Evolutionary conservation across 108 stramenopile species (phyloP).

Genomic region (Skeletonema costatum): DNA sequence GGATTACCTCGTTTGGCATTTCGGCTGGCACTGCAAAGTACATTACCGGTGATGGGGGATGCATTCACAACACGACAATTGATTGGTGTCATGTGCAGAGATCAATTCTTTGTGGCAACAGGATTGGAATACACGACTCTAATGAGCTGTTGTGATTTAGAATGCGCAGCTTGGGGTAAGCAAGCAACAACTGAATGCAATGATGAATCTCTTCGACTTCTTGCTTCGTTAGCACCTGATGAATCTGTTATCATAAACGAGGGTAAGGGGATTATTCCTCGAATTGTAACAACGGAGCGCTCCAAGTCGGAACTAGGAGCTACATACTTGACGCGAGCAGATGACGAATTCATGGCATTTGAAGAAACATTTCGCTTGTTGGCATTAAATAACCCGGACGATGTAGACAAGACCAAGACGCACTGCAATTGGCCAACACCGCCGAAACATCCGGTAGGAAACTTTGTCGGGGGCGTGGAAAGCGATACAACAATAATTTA

Average conservation of each 20-base stretch:
- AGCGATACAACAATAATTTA: conserved; percentile 7
- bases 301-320: background rate
- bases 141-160: conserved; percentile 29
- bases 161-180: conserved; percentile 12
- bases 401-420: conserved; percentile 9
- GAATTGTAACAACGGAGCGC: background rate
- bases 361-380: conserved; percentile 4
- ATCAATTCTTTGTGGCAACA: conserved; percentile 10
- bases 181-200: conserved; percentile 6
- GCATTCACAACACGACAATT: conserved; percentile 15
- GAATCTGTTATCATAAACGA: conserved; percentile 21
- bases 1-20: conserved; percentile 11
- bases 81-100: conserved; percentile 17
- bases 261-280: background rate
- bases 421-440: conserved; percentile 21
- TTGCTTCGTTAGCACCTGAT: conserved; percentile 15
- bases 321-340: background rate
- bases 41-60: conserved; percentile 10
- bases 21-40: background rate
- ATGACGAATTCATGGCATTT: conserved; percentile 5
- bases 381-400: conserved; percentile 7
- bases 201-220: background rate
- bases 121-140: conserved; percentile 20
- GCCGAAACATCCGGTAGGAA: conserved; percentile 15
- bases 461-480: conserved; percentile 14